Conservation (phyloP, 108 stramenopile species). For the Skeletonema grethae region DNA sequence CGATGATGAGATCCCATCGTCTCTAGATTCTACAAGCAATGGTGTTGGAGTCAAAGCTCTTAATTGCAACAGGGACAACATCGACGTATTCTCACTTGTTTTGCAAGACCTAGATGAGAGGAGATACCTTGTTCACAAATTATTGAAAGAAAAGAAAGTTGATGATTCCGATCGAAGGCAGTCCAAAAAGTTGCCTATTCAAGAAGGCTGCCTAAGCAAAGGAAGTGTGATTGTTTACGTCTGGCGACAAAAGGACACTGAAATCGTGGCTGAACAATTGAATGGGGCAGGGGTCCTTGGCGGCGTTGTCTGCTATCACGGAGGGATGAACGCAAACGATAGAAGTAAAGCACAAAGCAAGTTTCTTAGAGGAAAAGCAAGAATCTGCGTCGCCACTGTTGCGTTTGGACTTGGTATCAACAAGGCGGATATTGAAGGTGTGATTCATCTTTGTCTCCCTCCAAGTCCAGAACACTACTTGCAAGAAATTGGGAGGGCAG, state of each 20-base stretch:
- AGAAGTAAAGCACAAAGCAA: slow-evolving; percentile 79
- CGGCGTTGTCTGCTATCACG: slow-evolving; percentile 86
- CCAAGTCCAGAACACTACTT: slow-evolving; percentile 93
- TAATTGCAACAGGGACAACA: slow-evolving; percentile 80
- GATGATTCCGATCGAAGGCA: slow-evolving; percentile 9
- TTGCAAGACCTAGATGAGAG: slow-evolving; percentile 69
- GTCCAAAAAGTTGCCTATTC: slow-evolving; percentile 38
- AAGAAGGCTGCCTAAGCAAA: slow-evolving; percentile 62
- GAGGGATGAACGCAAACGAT: slow-evolving; percentile 82
- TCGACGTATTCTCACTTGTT: slow-evolving; percentile 69
- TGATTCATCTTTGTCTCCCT: slow-evolving; percentile 88
- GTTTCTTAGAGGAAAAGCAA: slow-evolving; percentile 87
- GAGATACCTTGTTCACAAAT: slow-evolving; percentile 62
- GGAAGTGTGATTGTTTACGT: slow-evolving; percentile 92
- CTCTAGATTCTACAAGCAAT: neutral
- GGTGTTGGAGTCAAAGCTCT: slow-evolving; percentile 60
- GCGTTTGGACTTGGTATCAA: slow-evolving; percentile 99
- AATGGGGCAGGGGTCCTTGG: slow-evolving; percentile 59
- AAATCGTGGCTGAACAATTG: slow-evolving; percentile 83
- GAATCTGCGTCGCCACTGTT: slow-evolving; percentile 92
- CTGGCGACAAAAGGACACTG: slow-evolving; percentile 88
- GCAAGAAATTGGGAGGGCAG: slow-evolving; percentile 98
- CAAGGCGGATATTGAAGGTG: slow-evolving; percentile 89
- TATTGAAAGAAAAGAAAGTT: slow-evolving; percentile 48
- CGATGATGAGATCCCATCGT: neutral